phyloP scores from a whole-genome alignment of 2,329 filamentous ascomycete species.

The Xylariales sp. region DNA sequence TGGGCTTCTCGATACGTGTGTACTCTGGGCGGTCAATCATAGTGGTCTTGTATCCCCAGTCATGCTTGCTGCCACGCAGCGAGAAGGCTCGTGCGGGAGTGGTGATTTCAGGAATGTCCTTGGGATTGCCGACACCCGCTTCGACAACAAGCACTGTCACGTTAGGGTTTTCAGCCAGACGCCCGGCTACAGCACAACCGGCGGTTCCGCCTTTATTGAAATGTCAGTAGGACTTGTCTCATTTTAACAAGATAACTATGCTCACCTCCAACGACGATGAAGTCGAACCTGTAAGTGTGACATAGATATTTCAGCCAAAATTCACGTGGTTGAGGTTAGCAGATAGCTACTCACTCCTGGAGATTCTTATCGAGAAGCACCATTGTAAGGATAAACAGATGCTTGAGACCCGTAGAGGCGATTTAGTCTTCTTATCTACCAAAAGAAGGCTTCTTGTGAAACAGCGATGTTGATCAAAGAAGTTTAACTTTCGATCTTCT shows the following conservation, averaged over 20 bases:
- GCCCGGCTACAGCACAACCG: constrained; percentile 42
- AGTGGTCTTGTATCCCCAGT: constrained; percentile 59
- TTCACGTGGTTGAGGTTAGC: too few species aligned
- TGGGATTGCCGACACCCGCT: constrained; percentile 42
- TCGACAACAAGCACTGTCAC: constrained; percentile 43
- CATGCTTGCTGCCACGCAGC: constrained; percentile 49
- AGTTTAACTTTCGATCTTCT: too few species aligned
- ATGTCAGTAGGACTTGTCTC: not conserved
- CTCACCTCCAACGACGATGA: constrained; percentile 18
- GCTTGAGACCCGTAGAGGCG: too few species aligned
- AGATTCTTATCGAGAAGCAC: too few species aligned
- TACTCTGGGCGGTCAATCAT: constrained; percentile 57
- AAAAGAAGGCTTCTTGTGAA: too few species aligned
- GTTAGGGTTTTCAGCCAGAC: constrained; percentile 45
- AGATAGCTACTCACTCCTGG: too few species aligned
- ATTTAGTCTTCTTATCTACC: too few species aligned
- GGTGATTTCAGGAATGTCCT: constrained; percentile 44
- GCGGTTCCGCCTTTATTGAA: constrained; percentile 36
- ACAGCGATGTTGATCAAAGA: too few species aligned
- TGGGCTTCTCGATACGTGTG: constrained; percentile 58
- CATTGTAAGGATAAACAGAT: too few species aligned
- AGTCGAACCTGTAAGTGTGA: too few species aligned
- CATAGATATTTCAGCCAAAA: too few species aligned
- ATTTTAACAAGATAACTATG: not conserved
- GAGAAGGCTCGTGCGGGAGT: constrained; percentile 50